Evolutionary conservation across 2,329 filamentous ascomycete genomes (phyloP).

Genomic region (Periconia digitata): DNA sequence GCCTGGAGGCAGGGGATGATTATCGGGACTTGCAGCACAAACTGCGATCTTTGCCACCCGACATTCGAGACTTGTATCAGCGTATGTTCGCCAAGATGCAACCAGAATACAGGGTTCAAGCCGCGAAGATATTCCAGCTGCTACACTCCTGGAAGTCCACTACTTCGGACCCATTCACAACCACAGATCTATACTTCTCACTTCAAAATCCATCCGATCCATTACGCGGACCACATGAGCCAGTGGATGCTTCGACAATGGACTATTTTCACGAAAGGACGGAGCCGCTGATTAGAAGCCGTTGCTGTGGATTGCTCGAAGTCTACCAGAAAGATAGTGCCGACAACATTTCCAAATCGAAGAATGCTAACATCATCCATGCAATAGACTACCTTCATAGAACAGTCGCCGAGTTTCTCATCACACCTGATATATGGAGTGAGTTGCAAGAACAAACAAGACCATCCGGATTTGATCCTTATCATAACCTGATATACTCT

Average conservation of each 20-base stretch:
- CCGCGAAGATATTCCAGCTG: slow-evolving; percentile 14
- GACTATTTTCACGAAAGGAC: slow-evolving; percentile 1
- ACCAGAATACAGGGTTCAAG: slow-evolving; percentile 7
- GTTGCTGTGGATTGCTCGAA: slow-evolving; percentile 14
- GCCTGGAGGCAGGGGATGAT: slow-evolving; percentile 11
- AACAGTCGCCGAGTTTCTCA: slow-evolving; percentile 14
- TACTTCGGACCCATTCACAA: neutral
- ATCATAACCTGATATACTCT: neutral
- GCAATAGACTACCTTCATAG: slow-evolving; percentile 11
- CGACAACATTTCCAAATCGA: neutral
- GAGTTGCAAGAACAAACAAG: slow-evolving; percentile 5
- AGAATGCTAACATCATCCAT: neutral
- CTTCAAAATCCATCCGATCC: neutral
- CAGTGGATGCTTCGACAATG: neutral
- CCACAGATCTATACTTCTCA: slow-evolving; percentile 1
- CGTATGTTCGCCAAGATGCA: slow-evolving; percentile 7
- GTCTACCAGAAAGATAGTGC: neutral
- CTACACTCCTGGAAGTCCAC: slow-evolving; percentile 5
- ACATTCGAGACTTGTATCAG: slow-evolving; percentile 11
- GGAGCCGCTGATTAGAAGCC: slow-evolving; percentile 7
- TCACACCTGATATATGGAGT: slow-evolving; percentile 1
- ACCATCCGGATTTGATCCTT: slow-evolving; percentile 1
- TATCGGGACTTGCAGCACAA: slow-evolving; percentile 9
- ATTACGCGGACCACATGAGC: neutral
- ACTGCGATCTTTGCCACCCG: slow-evolving; percentile 7